Evolutionary conservation across 441 rosid genomes (phyloP).

Genomic region (Eruca vesicaria): DNA sequence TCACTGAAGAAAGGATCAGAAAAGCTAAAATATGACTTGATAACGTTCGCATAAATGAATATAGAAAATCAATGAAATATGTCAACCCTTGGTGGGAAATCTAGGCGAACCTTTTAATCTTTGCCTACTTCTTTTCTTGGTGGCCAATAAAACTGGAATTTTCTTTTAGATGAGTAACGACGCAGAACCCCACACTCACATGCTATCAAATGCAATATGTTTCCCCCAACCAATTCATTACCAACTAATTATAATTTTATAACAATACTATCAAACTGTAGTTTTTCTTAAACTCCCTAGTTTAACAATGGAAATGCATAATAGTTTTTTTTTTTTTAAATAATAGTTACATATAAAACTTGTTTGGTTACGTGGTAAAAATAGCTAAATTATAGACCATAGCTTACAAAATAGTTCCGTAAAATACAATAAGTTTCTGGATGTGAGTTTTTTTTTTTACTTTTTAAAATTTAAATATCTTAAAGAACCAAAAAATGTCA

Average conservation of each 20-base stretch:
- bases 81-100: slow-evolving; percentile 32
- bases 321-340: too few species aligned
- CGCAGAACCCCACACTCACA: slow-evolving; percentile 38
- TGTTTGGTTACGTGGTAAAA: neutral
- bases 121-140: slow-evolving; percentile 3
- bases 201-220: slow-evolving; percentile 25
- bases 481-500: neutral
- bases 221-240: slow-evolving; percentile 23
- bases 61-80: neutral
- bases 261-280: neutral
- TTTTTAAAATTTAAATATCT: neutral
- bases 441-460: neutral
- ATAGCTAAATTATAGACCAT: neutral
- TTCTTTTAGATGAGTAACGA: slow-evolving; percentile 1
- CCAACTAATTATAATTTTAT: neutral
- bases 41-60: slow-evolving; percentile 9
- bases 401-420: neutral
- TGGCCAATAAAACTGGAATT: slow-evolving; percentile 14
- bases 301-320: neutral
- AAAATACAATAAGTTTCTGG: neutral
- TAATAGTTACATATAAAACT: too few species aligned
- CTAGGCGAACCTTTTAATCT: neutral
- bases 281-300: neutral
- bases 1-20: neutral
- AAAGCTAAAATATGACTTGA: slow-evolving; percentile 10